Conservation (phyloP, 352 stramenopile species). For the Phytophthora agathidicida region DNA sequence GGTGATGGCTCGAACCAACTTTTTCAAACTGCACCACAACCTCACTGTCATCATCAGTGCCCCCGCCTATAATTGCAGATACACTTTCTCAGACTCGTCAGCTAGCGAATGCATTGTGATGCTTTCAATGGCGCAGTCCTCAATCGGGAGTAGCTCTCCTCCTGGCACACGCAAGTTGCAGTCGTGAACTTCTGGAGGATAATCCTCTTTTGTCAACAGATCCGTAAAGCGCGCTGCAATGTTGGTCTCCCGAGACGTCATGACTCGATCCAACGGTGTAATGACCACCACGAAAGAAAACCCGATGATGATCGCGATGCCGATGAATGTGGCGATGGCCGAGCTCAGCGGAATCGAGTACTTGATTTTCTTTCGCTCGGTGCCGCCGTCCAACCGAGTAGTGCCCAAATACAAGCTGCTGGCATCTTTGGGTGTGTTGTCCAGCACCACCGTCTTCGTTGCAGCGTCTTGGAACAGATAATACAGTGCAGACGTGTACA, state of each 20-base stretch:
- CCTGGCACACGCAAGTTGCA: constrained; percentile 28
- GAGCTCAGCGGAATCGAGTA: constrained; percentile 49
- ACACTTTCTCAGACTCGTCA: constrained; percentile 22
- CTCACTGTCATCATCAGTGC: not conserved
- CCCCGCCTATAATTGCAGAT: constrained; percentile 16
- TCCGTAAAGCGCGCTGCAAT: constrained; percentile 37
- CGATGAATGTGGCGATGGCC: constrained; percentile 48
- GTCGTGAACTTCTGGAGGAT: constrained; percentile 42
- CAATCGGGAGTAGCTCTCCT: constrained; percentile 33
- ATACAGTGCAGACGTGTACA: constrained; percentile 60
- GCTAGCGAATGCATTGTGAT: constrained; percentile 35
- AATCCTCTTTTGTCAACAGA: constrained; percentile 45
- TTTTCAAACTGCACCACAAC: constrained; percentile 38
- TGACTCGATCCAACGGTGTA: constrained; percentile 42
- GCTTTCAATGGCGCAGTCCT: constrained; percentile 51
- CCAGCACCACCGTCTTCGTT: constrained; percentile 32
- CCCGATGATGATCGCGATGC: constrained; percentile 38
- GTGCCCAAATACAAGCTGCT: constrained; percentile 28
- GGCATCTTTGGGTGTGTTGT: not conserved
- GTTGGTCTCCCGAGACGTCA: constrained; percentile 31
- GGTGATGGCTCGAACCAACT: constrained; percentile 42
- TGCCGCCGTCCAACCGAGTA: constrained; percentile 40
- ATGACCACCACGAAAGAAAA: constrained; percentile 31
- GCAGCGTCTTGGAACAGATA: constrained; percentile 54
- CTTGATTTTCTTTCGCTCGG: constrained; percentile 52